Evolutionary conservation across 108 stramenopile genomes (phyloP).

Genomic region (Aurantiochytrium sp.): DNA sequence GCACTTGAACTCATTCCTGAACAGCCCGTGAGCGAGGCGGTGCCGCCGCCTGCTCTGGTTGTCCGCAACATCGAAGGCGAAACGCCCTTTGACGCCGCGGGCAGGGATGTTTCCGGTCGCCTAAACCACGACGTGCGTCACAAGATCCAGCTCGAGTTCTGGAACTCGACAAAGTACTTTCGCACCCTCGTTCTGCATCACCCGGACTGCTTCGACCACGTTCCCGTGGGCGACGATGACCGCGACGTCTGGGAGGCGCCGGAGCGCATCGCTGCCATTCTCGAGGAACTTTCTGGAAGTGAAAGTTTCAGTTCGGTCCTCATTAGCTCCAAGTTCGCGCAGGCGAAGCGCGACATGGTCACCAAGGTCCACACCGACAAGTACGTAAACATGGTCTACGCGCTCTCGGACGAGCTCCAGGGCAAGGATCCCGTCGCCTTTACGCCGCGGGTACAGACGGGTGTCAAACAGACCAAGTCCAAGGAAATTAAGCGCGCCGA

Average conservation of each 20-base stretch:
- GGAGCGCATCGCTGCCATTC: constrained; percentile 16
- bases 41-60: not conserved
- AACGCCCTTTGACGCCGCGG: not conserved
- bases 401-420: constrained; percentile 20
- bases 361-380: constrained; percentile 23
- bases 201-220: constrained; percentile 25
- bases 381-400: constrained; percentile 36
- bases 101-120: not conserved
- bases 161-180: not conserved
- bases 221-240: constrained; percentile 1
- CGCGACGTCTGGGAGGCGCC: constrained; percentile 22
- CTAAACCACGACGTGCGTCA: not conserved
- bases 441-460: constrained; percentile 41
- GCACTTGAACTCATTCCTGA: not conserved
- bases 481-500: constrained; percentile 18
- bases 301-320: not conserved
- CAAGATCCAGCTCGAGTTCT: not conserved
- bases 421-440: constrained; percentile 33
- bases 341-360: constrained; percentile 18
- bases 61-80: not conserved
- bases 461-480: not conserved
- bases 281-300: not conserved
- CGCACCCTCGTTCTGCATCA: constrained; percentile 15
- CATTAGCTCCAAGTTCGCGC: constrained; percentile 4
- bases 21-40: not conserved